phyloP scores from a whole-genome alignment of 1,284 basidiomycete species.

The Heterobasidion parviporum region DNA sequence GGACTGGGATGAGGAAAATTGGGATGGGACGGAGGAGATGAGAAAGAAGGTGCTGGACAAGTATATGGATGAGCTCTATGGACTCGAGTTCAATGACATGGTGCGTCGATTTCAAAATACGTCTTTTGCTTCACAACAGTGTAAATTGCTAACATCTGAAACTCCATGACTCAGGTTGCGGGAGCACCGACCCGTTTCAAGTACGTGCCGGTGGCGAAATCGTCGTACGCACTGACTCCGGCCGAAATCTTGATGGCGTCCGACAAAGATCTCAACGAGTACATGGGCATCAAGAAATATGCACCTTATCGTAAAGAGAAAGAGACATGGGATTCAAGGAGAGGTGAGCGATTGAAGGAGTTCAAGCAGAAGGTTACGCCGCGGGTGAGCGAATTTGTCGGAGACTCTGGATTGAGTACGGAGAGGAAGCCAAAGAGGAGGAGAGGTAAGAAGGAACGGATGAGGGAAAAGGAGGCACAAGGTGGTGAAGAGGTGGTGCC shows the following conservation, averaged over 20 bases:
- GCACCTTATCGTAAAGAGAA: conserved; percentile 76
- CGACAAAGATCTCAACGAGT: conserved; percentile 89
- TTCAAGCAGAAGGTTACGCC: conserved; percentile 50
- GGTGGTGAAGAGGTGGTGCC: conserved; percentile 8
- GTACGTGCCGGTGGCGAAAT: conserved; percentile 69
- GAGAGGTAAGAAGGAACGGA: conserved; percentile 71
- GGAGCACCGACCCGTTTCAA: conserved; percentile 92
- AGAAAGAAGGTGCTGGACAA: conserved; percentile 72
- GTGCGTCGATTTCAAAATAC: conserved; percentile 35
- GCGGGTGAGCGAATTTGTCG: not conserved
- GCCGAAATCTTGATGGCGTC: conserved; percentile 90
- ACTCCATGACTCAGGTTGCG: conserved; percentile 52
- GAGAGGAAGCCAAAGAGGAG: conserved; percentile 43
- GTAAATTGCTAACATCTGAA: conserved; percentile 1
- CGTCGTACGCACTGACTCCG: conserved; percentile 70
- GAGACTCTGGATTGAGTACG: not conserved
- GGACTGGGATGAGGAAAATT: conserved; percentile 45
- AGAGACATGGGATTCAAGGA: conserved; percentile 54
- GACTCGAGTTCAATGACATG: conserved; percentile 93
- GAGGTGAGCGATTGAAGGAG: conserved; percentile 67
- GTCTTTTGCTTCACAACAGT: not conserved
- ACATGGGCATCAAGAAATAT: conserved; percentile 82
- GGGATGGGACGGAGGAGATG: conserved; percentile 85
- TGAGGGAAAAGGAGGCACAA: conserved; percentile 34
- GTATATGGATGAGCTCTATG: conserved; percentile 88